phyloP scores from a whole-genome alignment of 2,329 filamentous ascomycete genomes.

The Botrytis tulipae region DNA sequence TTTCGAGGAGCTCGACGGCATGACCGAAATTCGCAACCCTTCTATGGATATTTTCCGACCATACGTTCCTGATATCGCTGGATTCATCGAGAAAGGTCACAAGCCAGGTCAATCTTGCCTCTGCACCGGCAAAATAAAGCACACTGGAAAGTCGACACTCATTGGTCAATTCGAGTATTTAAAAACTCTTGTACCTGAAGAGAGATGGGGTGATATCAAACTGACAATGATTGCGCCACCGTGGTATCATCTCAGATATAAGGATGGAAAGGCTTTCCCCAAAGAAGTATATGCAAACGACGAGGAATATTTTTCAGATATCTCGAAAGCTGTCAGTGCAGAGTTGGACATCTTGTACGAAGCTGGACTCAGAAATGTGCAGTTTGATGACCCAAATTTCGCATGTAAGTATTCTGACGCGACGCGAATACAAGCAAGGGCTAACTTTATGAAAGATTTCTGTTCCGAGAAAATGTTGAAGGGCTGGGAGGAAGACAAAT shows the following conservation, averaged over 20 bases:
- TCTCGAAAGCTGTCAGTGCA: constrained; percentile 51
- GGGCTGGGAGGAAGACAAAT: constrained; percentile 59
- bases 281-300: constrained; percentile 51
- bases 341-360: constrained; percentile 54
- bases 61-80: constrained; percentile 44
- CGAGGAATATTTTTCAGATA: constrained; percentile 53
- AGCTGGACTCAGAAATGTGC: constrained; percentile 53
- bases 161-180: constrained; percentile 59
- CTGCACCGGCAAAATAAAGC: constrained; percentile 49
- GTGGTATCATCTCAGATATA: constrained; percentile 67
- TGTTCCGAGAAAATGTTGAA: constrained; percentile 69
- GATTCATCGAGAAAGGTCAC: constrained; percentile 45
- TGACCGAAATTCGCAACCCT: constrained; percentile 33
- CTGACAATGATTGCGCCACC: constrained; percentile 66
- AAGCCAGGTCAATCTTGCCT: constrained; percentile 48
- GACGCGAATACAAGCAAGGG: constrained; percentile 21
- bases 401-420: constrained; percentile 43
- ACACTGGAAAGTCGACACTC: constrained; percentile 45
- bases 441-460: constrained; percentile 48
- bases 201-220: constrained; percentile 64
- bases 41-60: constrained; percentile 42
- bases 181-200: constrained; percentile 56
- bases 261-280: constrained; percentile 51
- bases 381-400: constrained; percentile 57
- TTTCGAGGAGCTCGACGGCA: constrained; percentile 35